Conservation (phyloP, 768 basidiomycete species). For the Amanita exitialis region DNA sequence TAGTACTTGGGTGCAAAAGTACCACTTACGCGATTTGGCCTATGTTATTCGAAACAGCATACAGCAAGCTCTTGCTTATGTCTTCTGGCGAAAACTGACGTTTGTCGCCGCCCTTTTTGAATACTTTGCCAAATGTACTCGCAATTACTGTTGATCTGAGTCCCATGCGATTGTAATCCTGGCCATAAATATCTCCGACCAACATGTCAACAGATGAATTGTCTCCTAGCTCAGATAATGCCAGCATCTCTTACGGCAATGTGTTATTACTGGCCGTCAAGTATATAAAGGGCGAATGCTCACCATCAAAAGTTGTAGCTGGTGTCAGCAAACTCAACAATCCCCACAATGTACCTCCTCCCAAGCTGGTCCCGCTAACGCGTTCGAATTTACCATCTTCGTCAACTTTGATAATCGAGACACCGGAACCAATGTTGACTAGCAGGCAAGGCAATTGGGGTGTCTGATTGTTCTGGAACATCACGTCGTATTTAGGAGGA, state of each 20-base stretch:
- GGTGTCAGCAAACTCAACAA: slow-evolving; percentile 90
- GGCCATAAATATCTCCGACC: slow-evolving; percentile 98
- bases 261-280: slow-evolving; percentile 4
- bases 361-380: slow-evolving; percentile 93
- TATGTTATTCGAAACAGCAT: slow-evolving; percentile 97
- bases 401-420: slow-evolving; percentile 95
- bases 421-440: slow-evolving; percentile 97
- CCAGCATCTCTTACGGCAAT: slow-evolving; percentile 75
- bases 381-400: slow-evolving; percentile 94
- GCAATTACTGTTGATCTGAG: slow-evolving; percentile 98
- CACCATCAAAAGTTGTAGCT: slow-evolving; percentile 92
- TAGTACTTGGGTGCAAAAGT: not conserved
- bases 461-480: slow-evolving; percentile 74
- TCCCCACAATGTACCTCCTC: slow-evolving; percentile 97
- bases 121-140: slow-evolving; percentile 97
- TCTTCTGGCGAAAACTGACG: slow-evolving; percentile 81
- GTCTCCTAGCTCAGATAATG: slow-evolving; percentile 87
- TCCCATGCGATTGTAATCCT: slow-evolving; percentile 90
- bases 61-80: slow-evolving; percentile 88
- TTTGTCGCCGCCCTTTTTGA: slow-evolving; percentile 79
- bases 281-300: slow-evolving; percentile 20
- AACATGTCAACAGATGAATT: slow-evolving; percentile 96
- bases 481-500: slow-evolving; percentile 82
- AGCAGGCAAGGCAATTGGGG: slow-evolving; percentile 92
- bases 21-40: slow-evolving; percentile 95